Base-by-base conservation (phyloP, 139 green algal genomes). In the Chlorella sorokiniana region DNA sequence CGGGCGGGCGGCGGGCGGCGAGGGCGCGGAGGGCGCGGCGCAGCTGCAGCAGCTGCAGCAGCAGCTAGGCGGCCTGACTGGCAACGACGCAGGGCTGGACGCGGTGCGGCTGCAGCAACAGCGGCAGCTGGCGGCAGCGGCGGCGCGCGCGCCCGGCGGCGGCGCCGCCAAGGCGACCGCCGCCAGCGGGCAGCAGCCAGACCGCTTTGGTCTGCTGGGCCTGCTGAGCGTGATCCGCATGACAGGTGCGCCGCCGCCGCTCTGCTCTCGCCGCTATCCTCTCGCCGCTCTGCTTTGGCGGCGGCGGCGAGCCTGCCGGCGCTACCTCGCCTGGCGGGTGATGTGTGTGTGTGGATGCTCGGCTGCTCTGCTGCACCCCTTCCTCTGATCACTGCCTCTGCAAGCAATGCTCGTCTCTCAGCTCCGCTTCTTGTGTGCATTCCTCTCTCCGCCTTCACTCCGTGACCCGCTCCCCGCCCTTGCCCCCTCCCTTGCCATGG, bases 131-230 rank as follows among this genome's bases (percentile, higher is more conserved):
- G 27, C 37, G n/a, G 70, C 71, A 42, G 71, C 67, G 37, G 54
- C 52, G 27, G 63, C 69, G 54, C 67, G 78, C 14, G 68, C 37
- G 6, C 29, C 20, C 5, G n/a, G 25, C 16, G 41, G 76, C 42
- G n/a, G 7, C 20, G 37, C 20, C 22, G 54, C 18, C 20, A 38
- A 52, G 16, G 76, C 41, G 0, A 63, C 25, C 16, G 84, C 41
- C 11, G 71, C 64, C 52, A 63, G 69, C 61, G 67, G 56, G n/a
- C 67, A 63, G 44, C 52, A 73, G 37, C 76, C 89, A 20, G 95
- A 97, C 73, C 88, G 92, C 18, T 99, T 94, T 85, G 95, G 93
- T 35, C 87, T 99, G 76, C 88, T 98, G 76, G 96, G 96, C 33
- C 84, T 99, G 81, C 89, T 98, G 65, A 92, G 89, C 38, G 93